Percentiles rank a stretch among this genome's conserved stretches.
Evolutionary conservation across 176 grass and related monocot species (phyloP).

Genomic region (Dactylis glomerata): DNA sequence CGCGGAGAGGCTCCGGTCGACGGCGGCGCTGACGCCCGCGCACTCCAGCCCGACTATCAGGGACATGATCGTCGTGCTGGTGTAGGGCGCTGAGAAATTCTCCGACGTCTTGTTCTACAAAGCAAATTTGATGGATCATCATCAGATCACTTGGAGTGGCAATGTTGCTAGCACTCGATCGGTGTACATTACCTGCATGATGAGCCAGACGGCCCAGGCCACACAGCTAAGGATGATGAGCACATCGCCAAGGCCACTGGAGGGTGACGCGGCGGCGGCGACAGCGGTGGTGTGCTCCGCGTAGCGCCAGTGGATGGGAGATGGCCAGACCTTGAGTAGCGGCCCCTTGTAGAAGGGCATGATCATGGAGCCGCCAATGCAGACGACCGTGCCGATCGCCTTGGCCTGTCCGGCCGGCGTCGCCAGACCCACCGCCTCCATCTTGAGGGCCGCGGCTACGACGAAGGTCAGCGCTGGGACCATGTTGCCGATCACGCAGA

Average conservation of each 20-base stretch:
- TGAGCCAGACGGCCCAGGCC: conserved; percentile 73
- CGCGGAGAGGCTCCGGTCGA: conserved; percentile 39
- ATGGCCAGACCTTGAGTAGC: conserved; percentile 40
- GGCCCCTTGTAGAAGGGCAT: conserved; percentile 89
- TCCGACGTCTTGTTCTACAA: conserved; percentile 62
- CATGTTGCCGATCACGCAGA: conserved; percentile 66
- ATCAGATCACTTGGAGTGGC: too few relatives aligned
- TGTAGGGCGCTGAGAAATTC: conserved; percentile 67
- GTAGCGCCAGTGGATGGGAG: conserved; percentile 61
- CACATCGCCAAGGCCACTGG: conserved; percentile 29
- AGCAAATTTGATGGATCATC: neutral
- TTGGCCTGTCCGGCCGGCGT: conserved; percentile 55
- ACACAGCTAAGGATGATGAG: conserved; percentile 68
- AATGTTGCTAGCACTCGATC: too few relatives aligned
- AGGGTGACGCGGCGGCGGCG: neutral
- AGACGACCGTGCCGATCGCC: conserved; percentile 57
- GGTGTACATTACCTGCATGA: conserved; percentile 60
- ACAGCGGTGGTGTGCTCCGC: conserved; percentile 37
- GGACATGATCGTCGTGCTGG: conserved; percentile 74
- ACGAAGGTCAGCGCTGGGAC: conserved; percentile 81
- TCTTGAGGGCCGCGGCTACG: conserved; percentile 65
- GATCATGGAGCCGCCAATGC: conserved; percentile 77
- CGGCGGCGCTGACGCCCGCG: conserved; percentile 34
- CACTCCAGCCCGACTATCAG: conserved; percentile 59
- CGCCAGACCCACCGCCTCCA: conserved; percentile 33